These are phyloP conservation scores for Geotrichum bryndzae DNA, from an alignment of 1,139 yeast genomes.

Conservation along the genomic window DNA sequence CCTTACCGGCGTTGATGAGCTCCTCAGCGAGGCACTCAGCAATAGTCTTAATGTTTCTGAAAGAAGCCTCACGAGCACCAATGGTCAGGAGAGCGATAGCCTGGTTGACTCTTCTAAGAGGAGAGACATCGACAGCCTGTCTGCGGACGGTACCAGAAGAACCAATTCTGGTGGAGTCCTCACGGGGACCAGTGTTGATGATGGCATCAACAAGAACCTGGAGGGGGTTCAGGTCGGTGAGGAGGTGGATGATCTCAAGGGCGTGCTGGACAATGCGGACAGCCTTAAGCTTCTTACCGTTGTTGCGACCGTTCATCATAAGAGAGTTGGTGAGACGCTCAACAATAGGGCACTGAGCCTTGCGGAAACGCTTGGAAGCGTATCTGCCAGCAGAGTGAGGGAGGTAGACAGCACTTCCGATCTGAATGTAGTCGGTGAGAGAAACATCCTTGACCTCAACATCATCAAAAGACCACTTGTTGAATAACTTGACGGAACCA, in stretches of 20 bases:
- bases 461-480: constrained; percentile 98
- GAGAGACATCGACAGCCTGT: constrained; percentile 99
- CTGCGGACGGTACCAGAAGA: constrained; percentile 99
- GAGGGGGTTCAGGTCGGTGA: constrained; percentile 98
- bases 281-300: constrained; percentile 99
- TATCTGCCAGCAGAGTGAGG: constrained; percentile 99
- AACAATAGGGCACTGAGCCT: constrained; percentile 98
- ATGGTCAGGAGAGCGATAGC: constrained; percentile 96
- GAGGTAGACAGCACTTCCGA: constrained; percentile 95
- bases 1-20: constrained; percentile 99
- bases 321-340: constrained; percentile 99
- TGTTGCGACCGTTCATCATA: constrained; percentile 99
- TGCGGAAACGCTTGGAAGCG: constrained; percentile 99
- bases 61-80: constrained; percentile 99
- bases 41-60: constrained; percentile 99
- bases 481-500: constrained; percentile 94
- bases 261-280: constrained; percentile 99
- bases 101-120: constrained; percentile 99
- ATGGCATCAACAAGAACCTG: constrained; percentile 99
- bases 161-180: constrained; percentile 99
- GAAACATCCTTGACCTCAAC: constrained; percentile 97
- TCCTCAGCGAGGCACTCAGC: constrained; percentile 99
- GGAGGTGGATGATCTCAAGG: constrained; percentile 92
- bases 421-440: constrained; percentile 95
- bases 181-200: constrained; percentile 99